Conservation (phyloP, 345 rosid genomes). For the Lepidium aucheri region DNA sequence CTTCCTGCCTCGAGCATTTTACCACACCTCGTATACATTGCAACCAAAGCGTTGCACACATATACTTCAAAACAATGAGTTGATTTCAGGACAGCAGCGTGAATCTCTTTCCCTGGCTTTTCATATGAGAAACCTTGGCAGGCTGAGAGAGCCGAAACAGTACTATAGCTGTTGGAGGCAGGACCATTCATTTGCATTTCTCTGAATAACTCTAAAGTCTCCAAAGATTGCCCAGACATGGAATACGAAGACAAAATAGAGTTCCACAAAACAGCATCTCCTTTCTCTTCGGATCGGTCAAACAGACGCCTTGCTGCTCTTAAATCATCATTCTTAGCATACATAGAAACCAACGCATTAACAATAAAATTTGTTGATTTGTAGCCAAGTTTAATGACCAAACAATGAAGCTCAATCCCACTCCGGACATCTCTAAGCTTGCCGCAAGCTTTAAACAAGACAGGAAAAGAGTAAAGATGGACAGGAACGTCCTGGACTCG, state of each 20-base stretch:
- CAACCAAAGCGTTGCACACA: slow-evolving; percentile 63
- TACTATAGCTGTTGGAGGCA: slow-evolving; percentile 40
- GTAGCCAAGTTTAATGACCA: slow-evolving; percentile 43
- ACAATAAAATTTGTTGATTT: slow-evolving; percentile 37
- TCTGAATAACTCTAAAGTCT: slow-evolving; percentile 55
- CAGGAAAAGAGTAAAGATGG: slow-evolving; percentile 56
- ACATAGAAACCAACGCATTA: slow-evolving; percentile 70
- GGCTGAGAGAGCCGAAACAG: slow-evolving; percentile 67
- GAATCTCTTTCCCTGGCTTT: slow-evolving; percentile 62
- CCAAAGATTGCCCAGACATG: slow-evolving; percentile 32
- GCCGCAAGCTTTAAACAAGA: slow-evolving; percentile 56
- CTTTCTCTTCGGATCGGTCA: slow-evolving; percentile 33
- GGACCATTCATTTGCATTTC: slow-evolving; percentile 46
- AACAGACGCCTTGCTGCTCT: slow-evolving; percentile 54
- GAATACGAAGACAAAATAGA: slow-evolving; percentile 65
- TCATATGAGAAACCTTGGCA: slow-evolving; percentile 37
- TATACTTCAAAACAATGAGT: slow-evolving; percentile 28
- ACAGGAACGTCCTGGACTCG: slow-evolving; percentile 37
- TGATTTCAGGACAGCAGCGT: slow-evolving; percentile 56
- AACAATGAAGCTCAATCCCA: slow-evolving; percentile 60
- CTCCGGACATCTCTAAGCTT: slow-evolving; percentile 28
- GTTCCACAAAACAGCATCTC: slow-evolving; percentile 71
- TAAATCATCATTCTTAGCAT: slow-evolving; percentile 65
- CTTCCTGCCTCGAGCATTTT: slow-evolving; percentile 38
- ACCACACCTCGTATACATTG: slow-evolving; percentile 58